A percentile compares a stretch with the other conserved stretches of the same genome.
Conservation (phyloP, 331 rosid species). For the Malus hybrid region DNA sequence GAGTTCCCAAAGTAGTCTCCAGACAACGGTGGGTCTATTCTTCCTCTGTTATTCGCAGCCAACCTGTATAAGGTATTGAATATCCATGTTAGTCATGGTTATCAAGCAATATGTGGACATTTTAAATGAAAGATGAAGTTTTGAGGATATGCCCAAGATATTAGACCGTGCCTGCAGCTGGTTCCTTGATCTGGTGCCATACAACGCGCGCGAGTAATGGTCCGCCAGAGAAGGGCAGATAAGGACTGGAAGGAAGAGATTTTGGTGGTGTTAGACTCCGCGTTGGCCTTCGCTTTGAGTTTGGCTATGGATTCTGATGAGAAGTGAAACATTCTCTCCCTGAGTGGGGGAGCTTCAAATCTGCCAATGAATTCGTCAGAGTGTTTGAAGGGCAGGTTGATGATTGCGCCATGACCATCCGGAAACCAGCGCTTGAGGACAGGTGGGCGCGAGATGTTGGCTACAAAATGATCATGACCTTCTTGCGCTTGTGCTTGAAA, state of each 20-base stretch:
- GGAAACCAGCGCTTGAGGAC: slow-evolving; percentile 54
- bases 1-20: slow-evolving; percentile 56
- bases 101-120: background rate
- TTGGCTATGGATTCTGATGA: slow-evolving; percentile 42
- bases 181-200: background rate
- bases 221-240: slow-evolving; percentile 62
- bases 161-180: slow-evolving; percentile 8
- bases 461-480: background rate
- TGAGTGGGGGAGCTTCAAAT: slow-evolving; percentile 35
- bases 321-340: slow-evolving; percentile 57
- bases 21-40: slow-evolving; percentile 38
- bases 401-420: slow-evolving; percentile 25
- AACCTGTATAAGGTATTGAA: background rate
- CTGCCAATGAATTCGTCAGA: slow-evolving; percentile 33
- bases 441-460: slow-evolving; percentile 29
- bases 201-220: slow-evolving; percentile 33
- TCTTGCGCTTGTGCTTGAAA: slow-evolving; percentile 14
- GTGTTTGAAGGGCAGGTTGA: slow-evolving; percentile 53
- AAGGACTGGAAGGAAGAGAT: slow-evolving; percentile 62
- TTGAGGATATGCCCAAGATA: background rate
- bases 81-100: background rate
- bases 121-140: background rate
- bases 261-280: slow-evolving; percentile 22
- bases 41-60: slow-evolving; percentile 30
- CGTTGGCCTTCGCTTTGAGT: slow-evolving; percentile 55